Evolutionary conservation across 768 basidiomycete species (phyloP).

Genomic region (Collybia nuda): DNA sequence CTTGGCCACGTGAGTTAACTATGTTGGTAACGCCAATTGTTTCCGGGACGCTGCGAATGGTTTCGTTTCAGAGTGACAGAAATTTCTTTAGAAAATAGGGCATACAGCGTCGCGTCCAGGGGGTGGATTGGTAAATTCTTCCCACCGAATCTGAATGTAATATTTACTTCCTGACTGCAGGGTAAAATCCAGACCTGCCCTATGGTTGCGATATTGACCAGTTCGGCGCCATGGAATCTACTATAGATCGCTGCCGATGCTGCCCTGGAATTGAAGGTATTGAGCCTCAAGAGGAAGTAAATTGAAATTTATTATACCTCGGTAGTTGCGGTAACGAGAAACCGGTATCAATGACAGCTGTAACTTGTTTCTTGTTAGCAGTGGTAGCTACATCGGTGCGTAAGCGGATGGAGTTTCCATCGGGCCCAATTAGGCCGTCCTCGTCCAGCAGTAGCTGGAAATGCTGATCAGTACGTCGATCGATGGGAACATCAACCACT

Average conservation of each 20-base stretch:
- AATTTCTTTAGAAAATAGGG: neutral
- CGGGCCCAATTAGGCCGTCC: conserved; percentile 61
- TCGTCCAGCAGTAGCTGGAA: conserved; percentile 65
- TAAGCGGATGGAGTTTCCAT: conserved; percentile 48
- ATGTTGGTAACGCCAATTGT: conserved; percentile 29
- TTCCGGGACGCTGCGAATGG: conserved; percentile 24
- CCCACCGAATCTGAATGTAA: conserved; percentile 64
- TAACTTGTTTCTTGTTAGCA: conserved; percentile 44
- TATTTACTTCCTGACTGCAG: conserved; percentile 61
- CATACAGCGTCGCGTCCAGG: conserved; percentile 58
- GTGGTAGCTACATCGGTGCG: conserved; percentile 44
- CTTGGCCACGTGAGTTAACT: conserved; percentile 28
- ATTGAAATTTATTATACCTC: conserved; percentile 27
- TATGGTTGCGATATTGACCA: conserved; percentile 32
- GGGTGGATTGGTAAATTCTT: conserved; percentile 62
- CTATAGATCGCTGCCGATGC: conserved; percentile 65
- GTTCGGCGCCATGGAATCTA: conserved; percentile 50
- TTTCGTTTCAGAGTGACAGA: neutral
- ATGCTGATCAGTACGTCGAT: conserved; percentile 47
- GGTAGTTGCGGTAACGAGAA: conserved; percentile 68
- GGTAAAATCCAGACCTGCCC: conserved; percentile 62
- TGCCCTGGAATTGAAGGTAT: conserved; percentile 27
- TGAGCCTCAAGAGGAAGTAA: conserved; percentile 4
- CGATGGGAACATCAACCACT: conserved; percentile 38
- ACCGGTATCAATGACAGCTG: conserved; percentile 68